These are phyloP conservation scores for Brassica cretica DNA, from an alignment of 345 rosid genomes.

Conservation along the genomic window DNA sequence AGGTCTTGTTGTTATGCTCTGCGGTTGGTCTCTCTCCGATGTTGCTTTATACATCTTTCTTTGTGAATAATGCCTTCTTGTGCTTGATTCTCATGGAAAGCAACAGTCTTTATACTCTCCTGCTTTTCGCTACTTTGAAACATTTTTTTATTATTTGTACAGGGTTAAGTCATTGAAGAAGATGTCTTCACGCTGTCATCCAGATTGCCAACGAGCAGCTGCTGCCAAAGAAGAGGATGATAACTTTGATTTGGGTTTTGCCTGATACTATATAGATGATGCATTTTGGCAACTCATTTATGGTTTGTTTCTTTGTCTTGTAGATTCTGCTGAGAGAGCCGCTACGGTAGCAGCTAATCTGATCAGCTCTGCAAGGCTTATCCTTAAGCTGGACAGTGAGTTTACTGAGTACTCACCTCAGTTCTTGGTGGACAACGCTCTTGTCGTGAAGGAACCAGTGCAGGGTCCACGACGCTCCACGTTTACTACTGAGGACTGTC, in stretches of 20 bases:
- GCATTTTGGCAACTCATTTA: not conserved
- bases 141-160: not conserved
- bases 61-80: not conserved
- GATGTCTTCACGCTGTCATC: slow-evolving; percentile 6
- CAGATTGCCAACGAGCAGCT: slow-evolving; percentile 1
- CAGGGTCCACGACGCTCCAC: not conserved
- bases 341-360: slow-evolving; percentile 5
- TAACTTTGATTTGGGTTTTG: not conserved
- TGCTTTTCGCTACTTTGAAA: not conserved
- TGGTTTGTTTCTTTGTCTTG: not conserved
- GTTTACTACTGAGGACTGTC: not conserved
- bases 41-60: not conserved
- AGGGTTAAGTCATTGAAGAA: not conserved
- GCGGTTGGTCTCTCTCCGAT: not conserved
- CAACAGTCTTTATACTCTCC: not conserved
- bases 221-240: not conserved
- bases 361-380: slow-evolving; percentile 20
- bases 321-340: slow-evolving; percentile 15
- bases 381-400: not conserved
- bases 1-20: no score
- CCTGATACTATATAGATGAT: not conserved
- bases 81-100: no score
- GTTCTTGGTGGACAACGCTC: slow-evolving; percentile 11
- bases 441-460: not conserved
- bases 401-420: slow-evolving; percentile 23